These are phyloP conservation scores for Debaryomyces robertsiae DNA, from an alignment of 1,139 yeast genomes.

Conservation along the genomic window DNA sequence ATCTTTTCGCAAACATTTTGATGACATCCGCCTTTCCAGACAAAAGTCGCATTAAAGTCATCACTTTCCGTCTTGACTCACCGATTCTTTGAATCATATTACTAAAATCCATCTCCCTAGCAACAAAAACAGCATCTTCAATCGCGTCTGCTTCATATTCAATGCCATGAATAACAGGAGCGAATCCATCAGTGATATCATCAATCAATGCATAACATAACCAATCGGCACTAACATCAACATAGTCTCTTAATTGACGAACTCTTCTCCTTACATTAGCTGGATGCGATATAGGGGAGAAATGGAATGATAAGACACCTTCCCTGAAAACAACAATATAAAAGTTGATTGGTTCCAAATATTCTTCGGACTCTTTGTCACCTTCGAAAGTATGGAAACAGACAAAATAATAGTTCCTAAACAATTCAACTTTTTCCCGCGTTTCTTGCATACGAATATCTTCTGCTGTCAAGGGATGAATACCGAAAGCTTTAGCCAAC, in stretches of 20 bases:
- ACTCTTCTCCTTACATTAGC: constrained; percentile 91
- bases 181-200: constrained; percentile 92
- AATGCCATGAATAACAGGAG: constrained; percentile 83
- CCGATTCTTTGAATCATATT: constrained; percentile 81
- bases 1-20: constrained; percentile 94
- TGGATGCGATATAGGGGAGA: constrained; percentile 77
- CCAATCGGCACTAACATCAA: constrained; percentile 90
- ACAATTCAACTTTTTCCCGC: constrained; percentile 81
- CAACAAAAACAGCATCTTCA: constrained; percentile 66
- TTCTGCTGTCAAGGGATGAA: constrained; percentile 83
- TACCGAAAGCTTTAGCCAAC: constrained; percentile 69
- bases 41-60: constrained; percentile 87
- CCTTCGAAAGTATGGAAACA: constrained; percentile 83
- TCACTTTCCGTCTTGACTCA: constrained; percentile 84
- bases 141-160: constrained; percentile 92
- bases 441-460: constrained; percentile 85
- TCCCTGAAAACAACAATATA: constrained; percentile 85
- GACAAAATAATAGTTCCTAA: constrained; percentile 73
- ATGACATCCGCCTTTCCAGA: constrained; percentile 97
- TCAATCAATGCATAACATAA: constrained; percentile 89
- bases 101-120: constrained; percentile 57
- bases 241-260: constrained; percentile 85
- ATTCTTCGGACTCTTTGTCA: constrained; percentile 75
- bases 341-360: constrained; percentile 83
- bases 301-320: constrained; percentile 85